phyloP scores from a whole-genome alignment of 192 early-diverging fungal species.

The Gamsiella multidivaricata region DNA sequence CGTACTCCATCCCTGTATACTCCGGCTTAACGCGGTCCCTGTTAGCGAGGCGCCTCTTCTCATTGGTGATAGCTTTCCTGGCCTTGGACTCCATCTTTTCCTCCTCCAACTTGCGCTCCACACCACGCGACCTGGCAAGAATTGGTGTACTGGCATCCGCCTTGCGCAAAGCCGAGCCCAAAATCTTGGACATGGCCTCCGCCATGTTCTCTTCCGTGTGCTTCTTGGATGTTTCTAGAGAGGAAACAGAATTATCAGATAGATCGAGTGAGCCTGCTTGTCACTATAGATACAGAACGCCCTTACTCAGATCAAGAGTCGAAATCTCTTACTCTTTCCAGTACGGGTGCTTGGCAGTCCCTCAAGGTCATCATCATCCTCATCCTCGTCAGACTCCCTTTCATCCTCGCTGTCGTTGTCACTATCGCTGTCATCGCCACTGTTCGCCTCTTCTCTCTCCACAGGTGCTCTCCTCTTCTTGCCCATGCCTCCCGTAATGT shows the following conservation, averaged over 20 bases:
- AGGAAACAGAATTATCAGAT: background rate
- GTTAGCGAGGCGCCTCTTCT: slow-evolving; percentile 73
- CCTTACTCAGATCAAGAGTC: background rate
- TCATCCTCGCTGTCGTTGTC: slow-evolving; percentile 58
- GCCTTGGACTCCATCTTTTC: slow-evolving; percentile 87
- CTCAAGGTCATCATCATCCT: slow-evolving; percentile 57
- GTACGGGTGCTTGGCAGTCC: slow-evolving; percentile 33
- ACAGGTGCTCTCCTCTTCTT: slow-evolving; percentile 18
- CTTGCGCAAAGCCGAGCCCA: slow-evolving; percentile 61
- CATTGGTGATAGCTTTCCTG: slow-evolving; percentile 76
- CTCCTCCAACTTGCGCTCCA: slow-evolving; percentile 86
- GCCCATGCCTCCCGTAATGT: slow-evolving; percentile 48
- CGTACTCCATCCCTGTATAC: slow-evolving; percentile 84
- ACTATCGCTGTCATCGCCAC: slow-evolving; percentile 43
- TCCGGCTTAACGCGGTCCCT: slow-evolving; percentile 81
- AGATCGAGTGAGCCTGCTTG: background rate
- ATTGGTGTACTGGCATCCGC: slow-evolving; percentile 71
- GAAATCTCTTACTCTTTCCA: slow-evolving; percentile 30
- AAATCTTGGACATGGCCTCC: slow-evolving; percentile 75
- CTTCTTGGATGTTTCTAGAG: slow-evolving; percentile 57
- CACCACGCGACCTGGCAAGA: slow-evolving; percentile 82
- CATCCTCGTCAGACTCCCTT: slow-evolving; percentile 54
- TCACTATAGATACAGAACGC: background rate
- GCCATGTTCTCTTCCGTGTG: slow-evolving; percentile 68
- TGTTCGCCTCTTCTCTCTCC: slow-evolving; percentile 31